A percentile compares a stretch with the other conserved stretches of the same genome.
phyloP scores from a whole-genome alignment of 2,329 filamentous ascomycete species.

The Colletotrichum kahawae region DNA sequence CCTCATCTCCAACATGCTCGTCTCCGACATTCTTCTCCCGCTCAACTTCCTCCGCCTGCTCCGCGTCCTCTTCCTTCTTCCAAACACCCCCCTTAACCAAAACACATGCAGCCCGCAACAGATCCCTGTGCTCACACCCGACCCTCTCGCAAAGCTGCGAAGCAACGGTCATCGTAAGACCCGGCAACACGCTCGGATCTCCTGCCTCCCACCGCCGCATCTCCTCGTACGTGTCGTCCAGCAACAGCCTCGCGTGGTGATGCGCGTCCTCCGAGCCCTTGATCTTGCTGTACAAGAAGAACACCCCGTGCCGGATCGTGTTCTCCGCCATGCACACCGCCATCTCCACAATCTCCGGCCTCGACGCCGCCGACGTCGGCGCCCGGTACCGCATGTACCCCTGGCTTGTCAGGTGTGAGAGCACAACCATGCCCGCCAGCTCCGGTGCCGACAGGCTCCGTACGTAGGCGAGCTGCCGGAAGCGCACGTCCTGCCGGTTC shows the following conservation, averaged over 20 bases:
- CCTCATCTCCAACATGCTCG: background rate
- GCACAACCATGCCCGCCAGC: constrained; percentile 13
- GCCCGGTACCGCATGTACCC: constrained; percentile 12
- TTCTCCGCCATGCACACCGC: constrained; percentile 19
- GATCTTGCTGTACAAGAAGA: constrained; percentile 16
- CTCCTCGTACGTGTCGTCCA: constrained; percentile 17
- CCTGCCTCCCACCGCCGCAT: constrained; percentile 20
- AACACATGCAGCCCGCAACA: constrained; percentile 7
- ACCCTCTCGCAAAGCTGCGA: background rate
- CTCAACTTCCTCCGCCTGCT: background rate
- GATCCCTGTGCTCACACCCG: constrained; percentile 2
- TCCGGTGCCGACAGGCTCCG: background rate
- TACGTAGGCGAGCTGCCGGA: constrained; percentile 9
- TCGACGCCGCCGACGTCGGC: background rate
- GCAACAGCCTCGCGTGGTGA: constrained; percentile 9
- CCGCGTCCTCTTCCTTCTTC: background rate
- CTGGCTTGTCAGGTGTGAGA: constrained; percentile 12
- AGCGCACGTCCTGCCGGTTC: constrained; percentile 5
- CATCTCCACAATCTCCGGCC: constrained; percentile 18
- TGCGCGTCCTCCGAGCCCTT: background rate
- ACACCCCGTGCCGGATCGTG: constrained; percentile 16
- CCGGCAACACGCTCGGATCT: constrained; percentile 11
- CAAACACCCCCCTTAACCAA: constrained; percentile 4
- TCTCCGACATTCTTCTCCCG: background rate
- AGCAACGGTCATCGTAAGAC: constrained; percentile 19